Base-by-base conservation (phyloP, 148 eudicot species). In the Rheum nobile region DNA sequence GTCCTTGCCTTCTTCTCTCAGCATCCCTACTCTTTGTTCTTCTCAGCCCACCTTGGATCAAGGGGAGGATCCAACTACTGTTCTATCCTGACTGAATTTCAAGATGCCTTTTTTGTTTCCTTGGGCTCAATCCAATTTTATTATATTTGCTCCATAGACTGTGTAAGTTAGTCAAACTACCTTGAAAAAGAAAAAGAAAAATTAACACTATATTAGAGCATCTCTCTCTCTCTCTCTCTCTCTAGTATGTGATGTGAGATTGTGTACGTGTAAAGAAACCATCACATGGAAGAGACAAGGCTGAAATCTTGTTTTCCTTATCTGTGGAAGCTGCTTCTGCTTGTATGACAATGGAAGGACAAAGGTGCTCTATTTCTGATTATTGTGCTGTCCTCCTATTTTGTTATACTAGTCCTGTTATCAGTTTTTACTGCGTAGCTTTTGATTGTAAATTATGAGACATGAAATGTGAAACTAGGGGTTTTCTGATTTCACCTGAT, bases 241-340 rank as follows among this genome's bases (percentile, higher is more conserved):
- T 26, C 4, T 6, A 22, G 16, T 19, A n/a, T 37, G 47, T 70
- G 72, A 39, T 70, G 72, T 70, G 72, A 21, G 43, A 42, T 70
- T 70, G 72, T 34, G 72, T 70, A 37, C 44, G 26, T 37, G 72
- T 70, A 70, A 70, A 70, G 72, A 35, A 70, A 70, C 6, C 29
- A 42, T 57, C 72, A 70, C 72, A 70, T 70, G 72, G 47, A 70
- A 37, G 26, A 70, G 72, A 70, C 21, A 68, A 6, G 72, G 16
- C 29, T 70, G 26, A 2, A 19, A 4, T 39, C 6, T 70, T 19
- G 3, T 26, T 39, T 35, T 38, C 14, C 32, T 12, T 3, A 47
- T 54, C 29, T 54, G 14, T 22, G 11, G 63, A 54, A 22, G 8
- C 29, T 54, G 63, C 13, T 54, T 24, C 29, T 54, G 63, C 3